Conservation (phyloP, 2,329 filamentous ascomycete genomes). For the Hypoxylon sp. region DNA sequence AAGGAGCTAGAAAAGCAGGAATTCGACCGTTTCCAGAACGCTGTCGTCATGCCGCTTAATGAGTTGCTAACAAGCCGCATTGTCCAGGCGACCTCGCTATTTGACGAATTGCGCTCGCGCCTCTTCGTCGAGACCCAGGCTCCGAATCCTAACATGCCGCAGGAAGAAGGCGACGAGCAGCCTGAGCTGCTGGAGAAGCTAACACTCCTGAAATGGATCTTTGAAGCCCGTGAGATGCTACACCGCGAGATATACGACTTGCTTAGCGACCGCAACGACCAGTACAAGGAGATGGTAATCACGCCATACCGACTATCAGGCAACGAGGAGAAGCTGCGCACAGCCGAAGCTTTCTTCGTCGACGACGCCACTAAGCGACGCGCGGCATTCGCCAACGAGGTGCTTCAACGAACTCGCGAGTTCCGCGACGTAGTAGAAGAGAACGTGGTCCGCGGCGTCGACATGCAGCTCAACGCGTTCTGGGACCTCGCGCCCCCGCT, state of each 20-base stretch:
- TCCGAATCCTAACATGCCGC: conserved; percentile 83
- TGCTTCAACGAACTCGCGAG: conserved; percentile 79
- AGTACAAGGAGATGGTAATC: conserved; percentile 87
- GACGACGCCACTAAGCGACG: conserved; percentile 82
- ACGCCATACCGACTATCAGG: conserved; percentile 82
- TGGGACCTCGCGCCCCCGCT: conserved; percentile 97
- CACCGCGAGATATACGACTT: conserved; percentile 89
- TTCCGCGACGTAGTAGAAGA: conserved; percentile 85
- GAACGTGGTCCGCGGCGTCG: conserved; percentile 89
- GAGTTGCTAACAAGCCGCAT: conserved; percentile 84
- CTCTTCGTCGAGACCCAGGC: conserved; percentile 80
- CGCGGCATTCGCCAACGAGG: conserved; percentile 78
- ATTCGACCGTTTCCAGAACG: conserved; percentile 87
- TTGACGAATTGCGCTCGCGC: conserved; percentile 79
- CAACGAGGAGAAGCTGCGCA: conserved; percentile 83
- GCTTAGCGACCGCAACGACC: conserved; percentile 85
- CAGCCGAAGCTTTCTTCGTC: conserved; percentile 85
- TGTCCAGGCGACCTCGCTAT: conserved; percentile 79
- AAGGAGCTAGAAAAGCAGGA: conserved; percentile 83
- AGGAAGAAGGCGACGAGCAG: conserved; percentile 95
- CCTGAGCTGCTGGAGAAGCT: conserved; percentile 95
- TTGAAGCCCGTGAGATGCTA: conserved; percentile 90
- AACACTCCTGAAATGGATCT: conserved; percentile 96
- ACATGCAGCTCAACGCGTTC: conserved; percentile 92
- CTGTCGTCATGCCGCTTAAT: conserved; percentile 87